Evolutionary conservation across 1,139 yeast genomes (phyloP).

Genomic region (Suhomyces anneliseae): DNA sequence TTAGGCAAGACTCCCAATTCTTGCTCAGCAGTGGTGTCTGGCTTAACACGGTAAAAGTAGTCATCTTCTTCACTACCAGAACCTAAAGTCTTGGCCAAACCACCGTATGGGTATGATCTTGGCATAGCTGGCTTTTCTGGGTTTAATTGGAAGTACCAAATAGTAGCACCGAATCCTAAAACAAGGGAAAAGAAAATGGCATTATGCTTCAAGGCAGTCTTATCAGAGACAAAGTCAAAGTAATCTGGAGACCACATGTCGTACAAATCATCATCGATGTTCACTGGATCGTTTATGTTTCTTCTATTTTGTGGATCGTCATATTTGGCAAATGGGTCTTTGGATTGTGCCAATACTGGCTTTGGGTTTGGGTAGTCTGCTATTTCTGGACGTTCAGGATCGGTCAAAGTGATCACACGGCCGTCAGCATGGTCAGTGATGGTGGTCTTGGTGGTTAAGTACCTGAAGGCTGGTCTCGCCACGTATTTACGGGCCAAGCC

Average conservation of each 20-base stretch:
- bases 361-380: slow-evolving; percentile 45
- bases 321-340: slow-evolving; percentile 70
- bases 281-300: slow-evolving; percentile 70
- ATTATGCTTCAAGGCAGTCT: slow-evolving; percentile 57
- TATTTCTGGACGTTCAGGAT: slow-evolving; percentile 45
- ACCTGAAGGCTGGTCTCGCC: slow-evolving; percentile 20
- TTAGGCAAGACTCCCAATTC: slow-evolving; percentile 41
- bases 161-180: slow-evolving; percentile 52
- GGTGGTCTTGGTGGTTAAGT: slow-evolving; percentile 37
- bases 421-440: slow-evolving; percentile 46
- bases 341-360: slow-evolving; percentile 57
- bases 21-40: slow-evolving; percentile 41
- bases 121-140: slow-evolving; percentile 81
- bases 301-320: slow-evolving; percentile 85
- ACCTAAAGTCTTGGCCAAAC: slow-evolving; percentile 73
- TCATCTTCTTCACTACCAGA: slow-evolving; percentile 54
- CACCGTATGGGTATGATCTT: slow-evolving; percentile 72
- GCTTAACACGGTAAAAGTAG: slow-evolving; percentile 42
- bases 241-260: slow-evolving; percentile 90
- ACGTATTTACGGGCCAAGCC: slow-evolving; percentile 21
- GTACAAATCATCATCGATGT: slow-evolving; percentile 68
- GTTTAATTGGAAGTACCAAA: slow-evolving; percentile 58
- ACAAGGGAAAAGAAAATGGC: slow-evolving; percentile 56
- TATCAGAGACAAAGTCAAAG: slow-evolving; percentile 59
- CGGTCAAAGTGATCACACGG: slow-evolving; percentile 42